Base-by-base conservation (phyloP, 306 rosid species). In the Dryas drummondii region DNA sequence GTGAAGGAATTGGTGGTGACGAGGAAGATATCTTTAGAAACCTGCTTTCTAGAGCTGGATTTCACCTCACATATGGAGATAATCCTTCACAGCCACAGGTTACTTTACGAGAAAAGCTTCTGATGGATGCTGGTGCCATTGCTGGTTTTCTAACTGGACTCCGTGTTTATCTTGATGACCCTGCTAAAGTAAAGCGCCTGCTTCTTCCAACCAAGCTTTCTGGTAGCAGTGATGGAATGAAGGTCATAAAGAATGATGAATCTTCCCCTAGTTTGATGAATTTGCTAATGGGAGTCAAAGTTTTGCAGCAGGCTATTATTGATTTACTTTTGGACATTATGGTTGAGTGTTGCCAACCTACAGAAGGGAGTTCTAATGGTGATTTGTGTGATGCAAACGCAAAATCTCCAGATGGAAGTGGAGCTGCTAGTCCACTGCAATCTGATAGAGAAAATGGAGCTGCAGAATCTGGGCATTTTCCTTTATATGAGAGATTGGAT, bases 111-210 rank as follows among this genome's bases (percentile, higher is more conserved):
- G 99, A 96, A 83, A 96, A 96, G 76, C 97, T 96, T 71, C 77
- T 96, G 68, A 90, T 92, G 93, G 99, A 96, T 83, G 93, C 98
- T 44, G 98, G 98, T 76, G 99, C 99, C 56, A 96, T 96, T 88
- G 97, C 98, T 76, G 98, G 99, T 68, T 96, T 96, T 83, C 80
- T 92, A 79, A 96, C 98, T 58, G 98, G 99, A 71, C 99, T 96
- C 68, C 93, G 99, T 65, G 98, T 96, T 73, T 96, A 96, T 88
- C 99, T 96, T 72, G 99, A 96, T 82, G 99, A 96, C 83, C 99
- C 99, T 78, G 97, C 90, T 44, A 96, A 92, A 88, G 99, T 96
- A 27, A 96, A 96, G 84, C 99, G 97, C 50, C 81, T 96, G 87
- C 98, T 96, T 82, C 96, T 96, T 70, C 98, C 99, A 56, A 90